These are phyloP conservation scores for Dothidotthia symphoricarpi DNA, from an alignment of 2,329 filamentous ascomycete genomes.

Conservation along the genomic window DNA sequence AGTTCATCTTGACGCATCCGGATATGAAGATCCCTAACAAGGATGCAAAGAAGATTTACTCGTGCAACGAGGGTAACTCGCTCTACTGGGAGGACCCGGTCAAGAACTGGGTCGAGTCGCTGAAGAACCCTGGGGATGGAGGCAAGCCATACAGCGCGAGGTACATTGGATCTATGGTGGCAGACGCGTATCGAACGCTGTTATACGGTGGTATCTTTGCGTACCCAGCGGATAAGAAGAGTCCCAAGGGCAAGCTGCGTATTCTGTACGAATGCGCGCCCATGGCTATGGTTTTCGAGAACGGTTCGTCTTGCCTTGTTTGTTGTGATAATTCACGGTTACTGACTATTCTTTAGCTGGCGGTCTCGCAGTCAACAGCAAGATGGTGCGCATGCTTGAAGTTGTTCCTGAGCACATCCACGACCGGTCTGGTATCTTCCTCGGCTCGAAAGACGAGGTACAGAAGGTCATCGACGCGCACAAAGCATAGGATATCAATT, in stretches of 20 bases:
- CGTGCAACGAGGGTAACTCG: slow-evolving; percentile 97
- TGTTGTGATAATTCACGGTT: background rate
- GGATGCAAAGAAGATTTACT: slow-evolving; percentile 74
- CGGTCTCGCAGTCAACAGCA: slow-evolving; percentile 85
- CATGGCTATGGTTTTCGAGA: slow-evolving; percentile 99
- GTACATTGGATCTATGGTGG: slow-evolving; percentile 98
- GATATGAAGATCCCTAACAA: slow-evolving; percentile 82
- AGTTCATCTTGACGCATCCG: slow-evolving; percentile 98
- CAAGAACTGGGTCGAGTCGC: slow-evolving; percentile 81
- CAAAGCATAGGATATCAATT: slow-evolving; percentile 60
- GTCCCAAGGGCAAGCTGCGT: slow-evolving; percentile 93
- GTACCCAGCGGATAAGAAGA: slow-evolving; percentile 97
- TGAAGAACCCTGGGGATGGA: slow-evolving; percentile 73
- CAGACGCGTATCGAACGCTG: slow-evolving; percentile 92
- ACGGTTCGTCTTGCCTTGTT: slow-evolving; percentile 62
- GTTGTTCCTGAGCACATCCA: slow-evolving; percentile 91
- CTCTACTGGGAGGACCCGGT: slow-evolving; percentile 91
- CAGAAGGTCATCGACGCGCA: slow-evolving; percentile 90
- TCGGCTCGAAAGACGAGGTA: slow-evolving; percentile 91
- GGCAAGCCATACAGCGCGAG: slow-evolving; percentile 91
- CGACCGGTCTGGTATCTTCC: slow-evolving; percentile 91
- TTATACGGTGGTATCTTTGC: slow-evolving; percentile 97
- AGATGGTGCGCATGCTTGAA: slow-evolving; percentile 86
- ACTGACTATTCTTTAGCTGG: slow-evolving; percentile 60
- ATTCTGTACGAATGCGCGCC: slow-evolving; percentile 98